Evolutionary conservation across 2,329 filamentous ascomycete species (phyloP), one percentile per base, ranked within the genome.

Genomic region (Botrytis pseudocinerea): DNA sequence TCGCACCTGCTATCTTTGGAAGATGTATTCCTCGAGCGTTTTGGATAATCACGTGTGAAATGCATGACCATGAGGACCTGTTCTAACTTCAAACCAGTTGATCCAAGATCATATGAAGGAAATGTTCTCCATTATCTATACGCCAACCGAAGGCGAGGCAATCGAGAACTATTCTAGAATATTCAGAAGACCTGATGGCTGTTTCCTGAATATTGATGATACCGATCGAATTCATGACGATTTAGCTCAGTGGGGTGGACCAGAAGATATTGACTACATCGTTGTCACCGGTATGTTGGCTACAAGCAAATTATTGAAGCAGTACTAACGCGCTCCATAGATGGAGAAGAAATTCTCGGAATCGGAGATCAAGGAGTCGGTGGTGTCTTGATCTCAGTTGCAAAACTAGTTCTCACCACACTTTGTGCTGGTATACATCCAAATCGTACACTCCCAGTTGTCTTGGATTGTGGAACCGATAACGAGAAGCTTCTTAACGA

Each of bases 81-180:
- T 46, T 54, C 70, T 72, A n/a, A 72, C 38, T 8, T 48, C 28
- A 35, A 40, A 64, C 2, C 66, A 93, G 88, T 86, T 97, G 16
- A 85, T 96, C 12, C 87, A 93, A 80, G 89, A 92, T 7, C 91
- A 97, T 78, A 83, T 97, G 32, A 90, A 92, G 76, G 93, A 97
- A 80, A 96, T 97, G 92, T 95, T 97, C 79, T 90, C 91, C 59
- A 85, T 97, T n/a, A 93, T 97, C 42, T 97, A 97, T 80, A 97
- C 94, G 0, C 94, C 94, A 0, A 97, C 94, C 0, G 94, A 97
- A 82, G 93, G 93, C 14, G 93, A 97, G 59, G 94, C 94, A 0
- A 97, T 97, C 69, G 89, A 93, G 76, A 92, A 95, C 76, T 97
- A 93, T 80, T 96, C 93, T 0, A 84, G 90, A 0, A 81, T 96